Evolutionary conservation across 176 grass and related monocot genomes (phyloP), one percentile per base, ranked within the genome.

Genomic region (Avena eriantha): DNA sequence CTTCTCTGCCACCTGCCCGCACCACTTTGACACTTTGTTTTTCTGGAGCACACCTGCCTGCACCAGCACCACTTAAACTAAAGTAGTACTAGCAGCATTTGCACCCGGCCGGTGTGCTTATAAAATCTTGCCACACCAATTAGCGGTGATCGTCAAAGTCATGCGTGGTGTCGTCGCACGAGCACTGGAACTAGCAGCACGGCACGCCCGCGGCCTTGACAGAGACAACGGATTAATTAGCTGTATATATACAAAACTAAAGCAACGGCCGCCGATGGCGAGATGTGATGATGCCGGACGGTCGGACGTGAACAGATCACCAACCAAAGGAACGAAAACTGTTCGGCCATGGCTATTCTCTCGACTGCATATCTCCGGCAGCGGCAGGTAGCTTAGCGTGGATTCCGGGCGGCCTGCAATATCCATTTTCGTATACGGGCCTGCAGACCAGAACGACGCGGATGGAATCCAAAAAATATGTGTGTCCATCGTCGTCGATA

Each of bases 381-480:
- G n/a, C n/a, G n/a, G n/a, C n/a, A n/a, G n/a, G n/a, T n/a, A n/a
- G 73, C 72, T 26, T 1, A 16, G 22, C 73, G 24, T 76, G 72
- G 47, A 76, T 76, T 2, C 14, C 72, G 72, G 72, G 72, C 72
- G 72, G 5, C 72, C 72, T 51, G 10, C 46, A 74, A 26, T 49
- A 74, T 26, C n/a, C 71, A 49, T 26, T 50, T n/a, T 75, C 69
- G 39, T 3, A 41, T 41, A 72, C 18, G 21, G 39, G 39, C 39
- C 69, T 71, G 46, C 22, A 23, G 5, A 50, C 39, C 41, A 24
- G n/a, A 9, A 7, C 39, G 18, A 72, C 11, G 17, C 45, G 33
- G 17, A 9, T 29, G 24, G 23, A 8, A 29, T 15, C 47, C 24
- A 10, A 36, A 73, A 53, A 31, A 17, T 34, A 18, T 33, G 3